Evolutionary conservation across 352 stramenopile genomes (phyloP).

Genomic region (Globisporangium paddicum): DNA sequence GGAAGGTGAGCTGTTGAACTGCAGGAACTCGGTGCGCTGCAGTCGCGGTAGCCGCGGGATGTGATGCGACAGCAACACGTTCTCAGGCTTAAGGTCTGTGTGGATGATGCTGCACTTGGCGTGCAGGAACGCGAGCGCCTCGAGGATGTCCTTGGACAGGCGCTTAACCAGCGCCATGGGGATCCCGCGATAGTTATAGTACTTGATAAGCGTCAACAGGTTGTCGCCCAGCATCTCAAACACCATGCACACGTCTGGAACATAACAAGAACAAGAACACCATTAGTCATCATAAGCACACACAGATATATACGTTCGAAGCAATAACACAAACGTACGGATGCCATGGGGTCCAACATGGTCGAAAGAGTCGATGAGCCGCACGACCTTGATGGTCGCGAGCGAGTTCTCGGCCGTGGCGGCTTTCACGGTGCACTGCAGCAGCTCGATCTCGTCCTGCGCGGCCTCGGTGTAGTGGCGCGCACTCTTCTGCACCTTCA

Average conservation of each 20-base stretch:
- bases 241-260: constrained; percentile 95
- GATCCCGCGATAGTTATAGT: constrained; percentile 98
- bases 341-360: constrained; percentile 94
- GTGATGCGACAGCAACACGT: constrained; percentile 91
- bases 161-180: constrained; percentile 94
- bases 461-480: constrained; percentile 98
- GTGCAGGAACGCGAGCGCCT: constrained; percentile 97
- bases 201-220: constrained; percentile 98
- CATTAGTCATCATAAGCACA: not conserved
- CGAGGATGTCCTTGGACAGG: constrained; percentile 93
- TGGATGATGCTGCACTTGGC: constrained; percentile 98
- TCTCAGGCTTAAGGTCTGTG: constrained; percentile 99
- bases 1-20: constrained; percentile 33
- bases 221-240: constrained; percentile 99
- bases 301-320: not conserved
- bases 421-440: constrained; percentile 87
- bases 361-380: constrained; percentile 94
- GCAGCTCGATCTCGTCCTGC: constrained; percentile 97
- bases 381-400: constrained; percentile 48
- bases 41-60: constrained; percentile 71
- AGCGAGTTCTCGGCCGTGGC: constrained; percentile 17
- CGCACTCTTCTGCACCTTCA: constrained; percentile 98
- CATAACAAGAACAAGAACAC: not conserved
- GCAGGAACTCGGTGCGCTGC: constrained; percentile 46
- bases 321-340: constrained; percentile 31